Conservation (phyloP, 1,284 basidiomycete species). For the Puccinia polysora region DNA sequence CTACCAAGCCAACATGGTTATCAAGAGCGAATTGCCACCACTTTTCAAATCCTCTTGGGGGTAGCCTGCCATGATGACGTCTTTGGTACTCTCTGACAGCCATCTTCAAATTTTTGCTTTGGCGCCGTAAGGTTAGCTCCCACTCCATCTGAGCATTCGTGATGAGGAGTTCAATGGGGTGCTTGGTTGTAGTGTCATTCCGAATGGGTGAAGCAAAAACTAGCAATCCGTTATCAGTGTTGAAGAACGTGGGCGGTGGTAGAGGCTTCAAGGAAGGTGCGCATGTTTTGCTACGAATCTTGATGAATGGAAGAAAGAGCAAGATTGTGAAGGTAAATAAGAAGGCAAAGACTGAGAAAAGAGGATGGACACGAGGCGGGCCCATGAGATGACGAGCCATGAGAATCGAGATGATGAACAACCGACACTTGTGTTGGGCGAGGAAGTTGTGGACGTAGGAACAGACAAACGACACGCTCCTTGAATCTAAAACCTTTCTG, state of each 20-base stretch:
- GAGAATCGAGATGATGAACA: too few relatives aligned
- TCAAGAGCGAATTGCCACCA: conserved; percentile 49
- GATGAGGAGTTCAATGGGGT: conserved; percentile 56
- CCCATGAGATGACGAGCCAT: too few relatives aligned
- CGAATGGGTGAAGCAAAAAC: conserved; percentile 18
- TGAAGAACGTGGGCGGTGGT: neutral
- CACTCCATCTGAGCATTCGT: conserved; percentile 56
- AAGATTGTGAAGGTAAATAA: neutral
- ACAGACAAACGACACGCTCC: too few relatives aligned
- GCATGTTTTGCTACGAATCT: neutral
- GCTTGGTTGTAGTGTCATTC: conserved; percentile 8
- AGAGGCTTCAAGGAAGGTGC: neutral
- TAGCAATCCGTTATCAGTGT: conserved; percentile 19
- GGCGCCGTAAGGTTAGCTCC: conserved; percentile 54
- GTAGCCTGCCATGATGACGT: conserved; percentile 51
- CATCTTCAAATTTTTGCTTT: conserved; percentile 56
- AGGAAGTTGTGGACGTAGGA: too few relatives aligned
- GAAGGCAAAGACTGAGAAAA: conserved; percentile 4
- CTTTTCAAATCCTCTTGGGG: conserved; percentile 37
- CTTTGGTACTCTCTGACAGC: conserved; percentile 56
- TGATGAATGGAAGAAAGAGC: conserved; percentile 12
- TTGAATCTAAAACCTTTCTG: too few relatives aligned
- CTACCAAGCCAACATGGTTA: conserved; percentile 49
- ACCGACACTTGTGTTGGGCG: too few relatives aligned
- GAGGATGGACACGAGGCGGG: neutral